Evolutionary conservation across 768 basidiomycete genomes (phyloP).

Genomic region (Pulveroboletus sp.): DNA sequence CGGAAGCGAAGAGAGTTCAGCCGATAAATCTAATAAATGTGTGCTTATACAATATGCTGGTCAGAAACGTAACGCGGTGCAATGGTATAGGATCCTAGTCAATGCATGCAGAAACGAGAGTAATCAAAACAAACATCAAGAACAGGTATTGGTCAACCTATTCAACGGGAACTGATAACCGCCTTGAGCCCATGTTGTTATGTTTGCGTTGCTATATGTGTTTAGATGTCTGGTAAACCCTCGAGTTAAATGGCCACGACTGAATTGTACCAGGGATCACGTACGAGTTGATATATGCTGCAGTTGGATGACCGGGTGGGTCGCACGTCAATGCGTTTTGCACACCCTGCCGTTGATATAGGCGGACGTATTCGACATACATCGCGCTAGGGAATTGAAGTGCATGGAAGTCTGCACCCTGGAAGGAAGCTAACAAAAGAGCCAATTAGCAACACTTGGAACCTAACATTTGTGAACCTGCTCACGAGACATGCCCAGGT

Average conservation of each 20-base stretch:
- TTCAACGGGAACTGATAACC: conserved; percentile 77
- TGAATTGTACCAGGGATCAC: conserved; percentile 12
- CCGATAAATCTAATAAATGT: conserved; percentile 26
- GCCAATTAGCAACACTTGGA: conserved; percentile 3
- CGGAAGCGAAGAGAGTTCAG: conserved; percentile 10
- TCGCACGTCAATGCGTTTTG: conserved; percentile 72
- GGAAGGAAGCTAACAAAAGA: conserved; percentile 52
- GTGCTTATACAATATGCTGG: conserved; percentile 23
- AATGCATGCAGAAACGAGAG: conserved; percentile 5
- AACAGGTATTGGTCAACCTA: conserved; percentile 25
- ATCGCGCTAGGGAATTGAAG: conserved; percentile 75
- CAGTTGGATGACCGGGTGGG: conserved; percentile 73
- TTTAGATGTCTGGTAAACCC: conserved; percentile 33
- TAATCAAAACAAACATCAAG: conserved; percentile 14
- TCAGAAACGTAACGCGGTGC: conserved; percentile 16
- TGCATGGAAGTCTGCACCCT: conserved; percentile 64
- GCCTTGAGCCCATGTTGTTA: conserved; percentile 81
- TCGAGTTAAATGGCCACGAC: conserved; percentile 6
- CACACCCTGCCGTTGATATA: conserved; percentile 78
- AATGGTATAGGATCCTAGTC: conserved; percentile 14
- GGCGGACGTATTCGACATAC: conserved; percentile 86
- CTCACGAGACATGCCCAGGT: conserved; percentile 72
- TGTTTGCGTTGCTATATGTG: conserved; percentile 75
- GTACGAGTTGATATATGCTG: conserved; percentile 70
- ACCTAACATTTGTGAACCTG: not conserved